These are phyloP conservation scores for Sedum album DNA, from an alignment of 164 flowering plant genomes.

Conservation along the genomic window DNA sequence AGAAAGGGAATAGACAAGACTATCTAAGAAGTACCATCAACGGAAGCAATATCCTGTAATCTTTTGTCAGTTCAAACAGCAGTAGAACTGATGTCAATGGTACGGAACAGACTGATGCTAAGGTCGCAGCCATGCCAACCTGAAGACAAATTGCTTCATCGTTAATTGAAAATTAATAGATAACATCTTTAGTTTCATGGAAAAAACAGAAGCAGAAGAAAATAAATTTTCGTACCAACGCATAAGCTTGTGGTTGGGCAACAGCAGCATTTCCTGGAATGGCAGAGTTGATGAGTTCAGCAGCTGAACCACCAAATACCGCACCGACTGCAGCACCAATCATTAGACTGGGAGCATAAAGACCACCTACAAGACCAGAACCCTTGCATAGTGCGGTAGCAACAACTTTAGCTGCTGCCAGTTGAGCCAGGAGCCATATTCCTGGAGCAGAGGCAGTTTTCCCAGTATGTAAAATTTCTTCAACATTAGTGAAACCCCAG, in stretches of 20 bases:
- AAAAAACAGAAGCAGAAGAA: background rate
- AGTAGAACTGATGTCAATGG: constrained; percentile 96
- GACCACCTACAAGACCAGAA: constrained; percentile 98
- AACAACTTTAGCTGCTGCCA: constrained; percentile 89
- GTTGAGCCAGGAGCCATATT: constrained; percentile 82
- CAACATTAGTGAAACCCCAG: constrained; percentile 99
- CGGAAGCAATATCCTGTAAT: constrained; percentile 94
- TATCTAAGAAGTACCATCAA: constrained; percentile 63
- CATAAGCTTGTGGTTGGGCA: constrained; percentile 98
- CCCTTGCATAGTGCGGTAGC: constrained; percentile 97
- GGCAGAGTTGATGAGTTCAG: constrained; percentile 81
- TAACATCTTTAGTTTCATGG: background rate
- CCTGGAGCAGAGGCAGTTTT: constrained; percentile 98
- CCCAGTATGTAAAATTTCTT: constrained; percentile 94
- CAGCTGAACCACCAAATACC: constrained; percentile 96
- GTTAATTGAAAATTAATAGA: background rate
- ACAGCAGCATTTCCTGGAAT: constrained; percentile 97
- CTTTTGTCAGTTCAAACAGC: constrained; percentile 94
- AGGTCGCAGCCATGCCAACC: constrained; percentile 99
- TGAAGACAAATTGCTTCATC: constrained; percentile 21
- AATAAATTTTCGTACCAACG: constrained; percentile 48
- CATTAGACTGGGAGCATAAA: constrained; percentile 99
- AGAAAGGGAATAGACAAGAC: background rate
- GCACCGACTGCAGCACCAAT: constrained; percentile 99
- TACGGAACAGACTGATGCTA: constrained; percentile 95